Evolutionary conservation across 768 basidiomycete species (phyloP).

Genomic region (Crassisporium funariophilum): DNA sequence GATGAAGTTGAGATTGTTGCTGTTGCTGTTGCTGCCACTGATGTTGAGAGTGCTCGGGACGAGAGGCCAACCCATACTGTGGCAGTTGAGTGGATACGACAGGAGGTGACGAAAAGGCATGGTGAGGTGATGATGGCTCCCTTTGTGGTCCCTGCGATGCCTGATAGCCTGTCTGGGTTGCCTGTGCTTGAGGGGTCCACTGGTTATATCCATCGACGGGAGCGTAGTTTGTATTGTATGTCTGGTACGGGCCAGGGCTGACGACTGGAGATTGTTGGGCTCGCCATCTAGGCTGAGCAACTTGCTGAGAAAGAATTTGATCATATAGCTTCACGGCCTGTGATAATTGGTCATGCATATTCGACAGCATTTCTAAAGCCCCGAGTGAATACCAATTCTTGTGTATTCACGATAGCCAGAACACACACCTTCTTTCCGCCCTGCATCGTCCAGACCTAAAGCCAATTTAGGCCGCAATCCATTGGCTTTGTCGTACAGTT

Average conservation of each 20-base stretch:
- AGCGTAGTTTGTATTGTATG: slow-evolving; percentile 32
- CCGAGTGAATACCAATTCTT: slow-evolving; percentile 2
- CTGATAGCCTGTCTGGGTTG: slow-evolving; percentile 21
- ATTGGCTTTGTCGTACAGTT: slow-evolving; percentile 83
- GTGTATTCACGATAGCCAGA: background rate
- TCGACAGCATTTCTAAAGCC: slow-evolving; percentile 74
- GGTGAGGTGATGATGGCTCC: slow-evolving; percentile 19
- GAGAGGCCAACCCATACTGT: slow-evolving; percentile 18
- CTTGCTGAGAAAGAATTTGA: slow-evolving; percentile 80
- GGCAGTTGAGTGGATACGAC: slow-evolving; percentile 27
- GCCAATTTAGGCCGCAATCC: slow-evolving; percentile 80
- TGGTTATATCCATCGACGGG: slow-evolving; percentile 33
- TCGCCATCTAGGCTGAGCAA: slow-evolving; percentile 72
- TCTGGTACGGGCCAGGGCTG: slow-evolving; percentile 33
- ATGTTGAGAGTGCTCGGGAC: slow-evolving; percentile 11
- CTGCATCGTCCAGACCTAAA: slow-evolving; percentile 81
- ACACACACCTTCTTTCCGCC: slow-evolving; percentile 74
- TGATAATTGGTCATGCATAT: slow-evolving; percentile 94
- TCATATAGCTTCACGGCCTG: slow-evolving; percentile 94
- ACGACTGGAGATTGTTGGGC: slow-evolving; percentile 32
- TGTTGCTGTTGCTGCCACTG: slow-evolving; percentile 19
- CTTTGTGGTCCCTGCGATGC: slow-evolving; percentile 14
- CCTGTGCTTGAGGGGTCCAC: slow-evolving; percentile 33
- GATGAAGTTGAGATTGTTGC: slow-evolving; percentile 11
- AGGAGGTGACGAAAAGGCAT: slow-evolving; percentile 13